These are phyloP conservation scores for Aspergillus pseudoglaucus DNA, from an alignment of 2,329 filamentous ascomycete genomes.

Conservation along the genomic window DNA sequence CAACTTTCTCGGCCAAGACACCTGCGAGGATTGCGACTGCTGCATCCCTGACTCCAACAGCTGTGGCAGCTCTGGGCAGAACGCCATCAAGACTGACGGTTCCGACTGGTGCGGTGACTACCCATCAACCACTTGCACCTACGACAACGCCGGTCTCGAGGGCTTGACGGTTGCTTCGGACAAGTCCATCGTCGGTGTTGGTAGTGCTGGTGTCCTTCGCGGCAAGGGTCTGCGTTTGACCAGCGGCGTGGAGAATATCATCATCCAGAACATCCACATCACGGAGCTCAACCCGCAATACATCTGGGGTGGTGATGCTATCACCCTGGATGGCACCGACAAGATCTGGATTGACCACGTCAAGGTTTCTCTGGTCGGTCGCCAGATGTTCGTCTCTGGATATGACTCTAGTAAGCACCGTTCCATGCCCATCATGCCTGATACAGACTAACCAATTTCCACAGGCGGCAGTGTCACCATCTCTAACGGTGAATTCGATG, in stretches of 20 bases:
- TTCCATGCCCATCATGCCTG: constrained; percentile 46
- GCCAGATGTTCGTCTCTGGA: constrained; percentile 21
- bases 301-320: constrained; percentile 54
- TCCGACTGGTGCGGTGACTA: constrained; percentile 53
- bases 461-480: constrained; percentile 49
- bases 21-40: constrained; percentile 21
- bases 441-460: constrained; percentile 38
- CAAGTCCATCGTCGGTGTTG: constrained; percentile 52
- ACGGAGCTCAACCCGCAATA: constrained; percentile 49
- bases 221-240: constrained; percentile 49
- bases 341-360: constrained; percentile 46
- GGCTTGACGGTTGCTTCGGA: constrained; percentile 48
- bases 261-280: constrained; percentile 53
- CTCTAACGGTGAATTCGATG: constrained; percentile 55
- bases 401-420: constrained; percentile 29
- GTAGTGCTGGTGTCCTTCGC: constrained; percentile 47
- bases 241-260: constrained; percentile 46
- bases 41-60: constrained; percentile 29
- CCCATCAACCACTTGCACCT: constrained; percentile 36
- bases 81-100: constrained; percentile 48
- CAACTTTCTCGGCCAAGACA: constrained; percentile 17
- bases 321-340: constrained; percentile 42
- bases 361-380: constrained; percentile 31
- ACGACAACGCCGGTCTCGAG: constrained; percentile 47
- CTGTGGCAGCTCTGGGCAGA: constrained; percentile 42